phyloP scores from a whole-genome alignment of 257 asterid genomes.

The Echites panduratus region DNA sequence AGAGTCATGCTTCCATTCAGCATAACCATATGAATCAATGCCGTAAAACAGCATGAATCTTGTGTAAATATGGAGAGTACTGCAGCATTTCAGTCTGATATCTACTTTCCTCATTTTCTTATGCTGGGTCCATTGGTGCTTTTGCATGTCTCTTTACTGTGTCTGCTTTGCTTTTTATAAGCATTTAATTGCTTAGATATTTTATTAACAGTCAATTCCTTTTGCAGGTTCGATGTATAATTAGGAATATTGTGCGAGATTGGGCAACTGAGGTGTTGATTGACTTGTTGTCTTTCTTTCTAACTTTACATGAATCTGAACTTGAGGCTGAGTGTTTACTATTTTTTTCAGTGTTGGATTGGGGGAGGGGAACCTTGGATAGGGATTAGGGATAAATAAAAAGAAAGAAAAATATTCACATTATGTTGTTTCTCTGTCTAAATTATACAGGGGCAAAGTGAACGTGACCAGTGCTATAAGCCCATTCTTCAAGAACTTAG shows the following conservation, averaged over 20 bases:
- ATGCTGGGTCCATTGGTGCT: neutral
- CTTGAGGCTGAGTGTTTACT: conserved; percentile 3
- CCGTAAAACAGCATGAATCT: neutral
- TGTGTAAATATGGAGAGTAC: neutral
- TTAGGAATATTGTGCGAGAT: conserved; percentile 92
- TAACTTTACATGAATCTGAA: conserved; percentile 13
- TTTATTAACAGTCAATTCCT: neutral
- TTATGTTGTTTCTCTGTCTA: conserved; percentile 3
- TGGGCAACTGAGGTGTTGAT: conserved; percentile 89
- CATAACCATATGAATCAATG: neutral
- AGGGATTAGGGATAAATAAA: too few species aligned
- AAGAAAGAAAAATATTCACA: neutral
- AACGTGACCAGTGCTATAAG: conserved; percentile 87
- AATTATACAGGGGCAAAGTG: conserved; percentile 65
- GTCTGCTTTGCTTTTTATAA: neutral
- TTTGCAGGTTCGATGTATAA: conserved; percentile 85
- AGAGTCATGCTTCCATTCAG: neutral
- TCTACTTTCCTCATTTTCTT: neutral
- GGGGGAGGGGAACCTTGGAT: conserved; percentile 1
- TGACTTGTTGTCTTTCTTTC: conserved; percentile 11
- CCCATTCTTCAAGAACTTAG: conserved; percentile 88
- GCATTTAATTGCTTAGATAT: neutral
- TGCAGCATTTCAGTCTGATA: too few species aligned
- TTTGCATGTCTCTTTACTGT: neutral
- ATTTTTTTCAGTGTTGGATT: neutral